A percentile compares a stretch with the other conserved stretches of the same genome.
phyloP scores from a whole-genome alignment of 257 asterid species.

The Rhazya stricta region DNA sequence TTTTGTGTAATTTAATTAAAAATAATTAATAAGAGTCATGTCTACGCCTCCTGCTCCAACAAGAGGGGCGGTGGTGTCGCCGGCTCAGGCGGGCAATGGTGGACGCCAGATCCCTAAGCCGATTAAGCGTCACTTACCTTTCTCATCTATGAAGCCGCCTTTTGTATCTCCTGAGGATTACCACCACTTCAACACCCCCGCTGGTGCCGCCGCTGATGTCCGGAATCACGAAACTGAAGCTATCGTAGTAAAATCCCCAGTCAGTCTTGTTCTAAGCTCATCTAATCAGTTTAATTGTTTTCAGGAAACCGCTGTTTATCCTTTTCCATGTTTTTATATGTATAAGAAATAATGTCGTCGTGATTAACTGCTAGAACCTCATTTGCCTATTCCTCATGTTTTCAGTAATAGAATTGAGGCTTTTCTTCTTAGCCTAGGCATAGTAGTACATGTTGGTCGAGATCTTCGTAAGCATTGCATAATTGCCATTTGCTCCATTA shows the following conservation, averaged over 20 bases:
- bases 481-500: background rate
- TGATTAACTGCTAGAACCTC: conserved; percentile 11
- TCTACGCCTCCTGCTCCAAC: conserved; percentile 46
- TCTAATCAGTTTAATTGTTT: conserved; percentile 9
- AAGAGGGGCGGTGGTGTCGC: conserved; percentile 40
- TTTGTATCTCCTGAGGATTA: conserved; percentile 60
- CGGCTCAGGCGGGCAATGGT: conserved; percentile 40
- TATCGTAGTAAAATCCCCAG: conserved; percentile 68
- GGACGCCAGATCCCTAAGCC: conserved; percentile 37
- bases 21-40: conserved; percentile 28
- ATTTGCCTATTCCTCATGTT: too few relatives aligned
- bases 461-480: background rate
- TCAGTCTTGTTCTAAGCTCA: conserved; percentile 31
- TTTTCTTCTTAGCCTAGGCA: background rate
- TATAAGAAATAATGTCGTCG: background rate
- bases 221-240: conserved; percentile 55
- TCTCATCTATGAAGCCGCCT: conserved; percentile 78
- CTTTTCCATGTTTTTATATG: background rate
- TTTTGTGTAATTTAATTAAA: conserved; percentile 2
- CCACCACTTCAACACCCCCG: conserved; percentile 64
- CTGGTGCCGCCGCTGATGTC: conserved; percentile 37
- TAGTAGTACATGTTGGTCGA: background rate
- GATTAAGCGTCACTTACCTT: conserved; percentile 71
- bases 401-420: background rate
- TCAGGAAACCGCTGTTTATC: background rate